phyloP scores from a whole-genome alignment of 257 asterid species.

The Linaria vulgaris region DNA sequence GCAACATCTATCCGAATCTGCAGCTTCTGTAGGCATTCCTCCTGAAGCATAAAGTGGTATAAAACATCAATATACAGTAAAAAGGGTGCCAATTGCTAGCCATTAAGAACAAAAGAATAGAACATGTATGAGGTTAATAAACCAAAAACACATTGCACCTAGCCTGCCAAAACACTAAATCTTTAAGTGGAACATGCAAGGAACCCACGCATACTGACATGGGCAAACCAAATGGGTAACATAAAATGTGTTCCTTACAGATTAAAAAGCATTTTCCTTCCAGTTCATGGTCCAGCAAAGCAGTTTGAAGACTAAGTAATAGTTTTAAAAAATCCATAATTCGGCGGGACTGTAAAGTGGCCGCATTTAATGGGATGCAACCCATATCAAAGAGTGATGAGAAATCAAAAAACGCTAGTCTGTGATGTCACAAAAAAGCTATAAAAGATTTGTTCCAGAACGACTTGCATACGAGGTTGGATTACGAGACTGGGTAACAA shows the following conservation, averaged over 20 bases:
- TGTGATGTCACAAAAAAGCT: neutral
- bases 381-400: conserved; percentile 5
- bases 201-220: conserved; percentile 19
- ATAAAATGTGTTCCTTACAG: neutral
- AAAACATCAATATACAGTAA: neutral
- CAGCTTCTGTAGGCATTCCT: conserved; percentile 80
- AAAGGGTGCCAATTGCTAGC: too few relatives aligned
- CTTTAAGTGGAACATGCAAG: conserved; percentile 22
- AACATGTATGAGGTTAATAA: too few relatives aligned
- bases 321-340: neutral
- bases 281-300: neutral
- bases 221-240: conserved; percentile 8
- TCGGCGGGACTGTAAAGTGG: neutral
- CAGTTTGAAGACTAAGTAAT: conserved; percentile 11
- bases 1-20: conserved; percentile 81
- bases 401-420: conserved; percentile 1
- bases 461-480: conserved; percentile 17
- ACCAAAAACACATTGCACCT: conserved; percentile 13
- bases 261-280: neutral
- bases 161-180: conserved; percentile 9
- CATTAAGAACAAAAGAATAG: too few relatives aligned
- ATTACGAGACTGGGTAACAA: conserved; percentile 2
- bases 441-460: conserved; percentile 3
- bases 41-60: conserved; percentile 46
- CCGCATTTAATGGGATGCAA: conserved; percentile 5